Evolutionary conservation across 495 filamentous ascomycete species (phyloP), one percentile per base, ranked within the genome.

Genomic region (Lophiostoma macrostomum): DNA sequence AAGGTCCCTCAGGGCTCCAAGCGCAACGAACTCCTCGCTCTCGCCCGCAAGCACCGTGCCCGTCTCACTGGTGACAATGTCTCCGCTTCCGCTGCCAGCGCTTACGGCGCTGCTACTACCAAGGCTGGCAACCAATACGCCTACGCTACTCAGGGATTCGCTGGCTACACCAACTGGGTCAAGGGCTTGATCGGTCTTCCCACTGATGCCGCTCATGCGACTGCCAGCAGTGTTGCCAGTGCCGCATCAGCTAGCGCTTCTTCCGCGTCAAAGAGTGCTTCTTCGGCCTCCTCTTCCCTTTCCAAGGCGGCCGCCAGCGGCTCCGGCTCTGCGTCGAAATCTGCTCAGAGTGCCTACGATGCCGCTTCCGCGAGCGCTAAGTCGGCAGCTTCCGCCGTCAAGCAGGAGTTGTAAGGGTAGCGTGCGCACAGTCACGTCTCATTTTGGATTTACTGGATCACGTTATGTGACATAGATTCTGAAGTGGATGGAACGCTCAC

Each of bases 1-100:
- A 79, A 78, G 72, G 85, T 96, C 24, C 91, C 91, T 5, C 93
- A 97, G 69, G 91, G 93, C 23, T 91, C 86, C 58, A 90, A 76
- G 74, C 75, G 82, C 50, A 96, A 96, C 69, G 91, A 97, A 66
- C 80, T 97, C 14, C 71, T 93, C 38, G 90, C 93, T 40, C 81
- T 97, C 40, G 88, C 90, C 44, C 88, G 93, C 62, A 94, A 95
- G 76, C 79, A 96, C 74, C 88, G 88, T 40, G 80, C 83, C 36
- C 76, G 82, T 41, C 73, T 95, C 48, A 72, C 84, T 18, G 85
- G 82, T 31, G 82, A 91, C 53, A 85, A 79, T 43, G 75, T 79
- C 11, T 70, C 67, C 59, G 63, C 74, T 38, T 80, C 82, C 8
- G 85, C 80, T 29, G 74, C 80, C 2, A 83, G 81, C 22, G 80